Base-by-base conservation (phyloP, 805 yeast species). In the Cyberlindnera veronae region DNA sequence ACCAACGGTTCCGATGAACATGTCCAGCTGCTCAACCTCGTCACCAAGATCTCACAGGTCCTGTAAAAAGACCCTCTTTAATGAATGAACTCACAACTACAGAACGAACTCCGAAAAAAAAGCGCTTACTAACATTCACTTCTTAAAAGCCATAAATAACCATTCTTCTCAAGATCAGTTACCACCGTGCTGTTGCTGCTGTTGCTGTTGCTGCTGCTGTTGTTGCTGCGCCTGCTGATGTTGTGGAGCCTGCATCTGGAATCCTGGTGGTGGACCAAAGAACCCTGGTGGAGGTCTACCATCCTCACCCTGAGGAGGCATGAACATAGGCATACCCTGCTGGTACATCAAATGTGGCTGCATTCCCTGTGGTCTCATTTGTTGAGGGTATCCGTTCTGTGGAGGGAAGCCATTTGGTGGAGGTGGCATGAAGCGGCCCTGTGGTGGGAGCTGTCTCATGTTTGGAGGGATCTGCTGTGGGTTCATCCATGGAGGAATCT, bases 1-100 rank as follows among this genome's bases (percentile, higher is more conserved):
- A 74, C 80, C 39, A 87, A 80, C 55, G 99, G 99, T 13, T 77
- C 95, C 4, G 95, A 89, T 54, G 99, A 91, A 59, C 87, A 84
- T 44, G 66, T 91, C 21, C 95, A 86, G 53, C 55, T 93, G 17
- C 69, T 91, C 49, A 84, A 85, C 51, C 68, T 88, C 49, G 53
- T 77, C 22, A 54, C 74, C 10, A 69, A 76, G 47, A 63, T 81
- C n/a, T 69, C 83, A 5, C 62, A 65, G 41, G 48, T 51, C 11
- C 24, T 57, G 11, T 40, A 18, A 31, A n/a, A n/a, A n/a, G 28
- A 24, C 28, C 28, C 13, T 24, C 11, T 24, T 13, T 24, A 24
- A 24, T 12, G 28, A 24, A 12, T 24, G n/a, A 24, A 6, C n/a
- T 24, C 28, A 24, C n/a, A n/a, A n/a, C n/a, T n/a, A n/a, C n/a